Evolutionary conservation across 116 monocot genomes (phyloP), one percentile per base, ranked within the genome.

Genomic region (Dioscorea cayenensis): DNA sequence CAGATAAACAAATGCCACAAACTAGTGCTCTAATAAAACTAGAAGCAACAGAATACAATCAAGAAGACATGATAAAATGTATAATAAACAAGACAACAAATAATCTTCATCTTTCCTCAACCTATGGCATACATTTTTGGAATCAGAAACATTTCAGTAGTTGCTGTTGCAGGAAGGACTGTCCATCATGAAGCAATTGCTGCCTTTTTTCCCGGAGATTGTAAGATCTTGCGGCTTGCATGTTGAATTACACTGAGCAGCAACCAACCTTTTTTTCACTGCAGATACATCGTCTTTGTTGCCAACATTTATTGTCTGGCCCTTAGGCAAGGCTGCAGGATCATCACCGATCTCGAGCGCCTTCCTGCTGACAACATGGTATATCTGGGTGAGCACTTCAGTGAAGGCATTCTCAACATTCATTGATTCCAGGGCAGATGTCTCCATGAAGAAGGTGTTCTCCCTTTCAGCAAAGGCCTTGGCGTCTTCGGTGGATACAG

Each of bases 381-480:
- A 82, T 25, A 89, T 89, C 70, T 89, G 83, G 14, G 85, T 80
- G 36, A 89, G 89, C 58, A 89, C 89, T 48, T 89, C 89, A 4
- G 77, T 89, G 70, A 89, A 89, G 29, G 89, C 78, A 28, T 77
- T 71, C 61, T 89, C 89, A 27, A 89, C 89, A 60, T 85, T 85
- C 77, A 81, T 71, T 1, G 82, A 75, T 70, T 89, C 89, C 19
- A 89, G 55, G 20, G 89, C 89, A 8, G 89, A 89, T 13, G 89
- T 89, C 67, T 89, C 89, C 85, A 89, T 85, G 80, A 89, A 89
- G 77, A 73, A 89, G 12, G 66, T 80, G 28, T 66, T 78, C 65
- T 89, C 85, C 63, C 68, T 83, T 67, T 89, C 89, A 9, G 89
- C 83, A 64, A 85, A 85, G 21, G 79, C 79, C 50, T 74, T 80